Conservation (phyloP, 257 asterid genomes). For the Cinchona pubescens region DNA sequence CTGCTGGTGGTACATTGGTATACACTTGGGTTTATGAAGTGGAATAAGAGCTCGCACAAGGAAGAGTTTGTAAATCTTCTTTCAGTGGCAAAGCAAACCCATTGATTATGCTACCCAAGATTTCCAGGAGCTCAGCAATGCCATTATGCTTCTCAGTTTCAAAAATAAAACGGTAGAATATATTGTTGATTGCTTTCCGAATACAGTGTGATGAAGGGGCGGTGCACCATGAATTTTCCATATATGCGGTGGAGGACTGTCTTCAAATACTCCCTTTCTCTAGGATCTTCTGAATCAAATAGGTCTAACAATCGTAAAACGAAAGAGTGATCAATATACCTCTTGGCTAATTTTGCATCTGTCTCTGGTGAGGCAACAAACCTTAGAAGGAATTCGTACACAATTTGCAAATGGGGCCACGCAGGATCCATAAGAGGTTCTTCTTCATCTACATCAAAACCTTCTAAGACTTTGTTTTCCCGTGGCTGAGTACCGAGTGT, state of each 20-base stretch:
- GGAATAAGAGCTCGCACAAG: slow-evolving; percentile 88
- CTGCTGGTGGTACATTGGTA: slow-evolving; percentile 47
- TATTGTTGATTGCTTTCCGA: slow-evolving; percentile 76
- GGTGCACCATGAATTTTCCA: slow-evolving; percentile 98
- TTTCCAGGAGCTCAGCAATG: slow-evolving; percentile 81
- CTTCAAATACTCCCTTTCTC: slow-evolving; percentile 90
- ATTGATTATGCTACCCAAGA: slow-evolving; percentile 89
- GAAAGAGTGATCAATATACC: slow-evolving; percentile 80
- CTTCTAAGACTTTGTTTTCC: slow-evolving; percentile 63
- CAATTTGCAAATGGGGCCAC: slow-evolving; percentile 91
- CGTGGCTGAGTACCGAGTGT: slow-evolving; percentile 58
- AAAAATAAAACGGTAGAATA: slow-evolving; percentile 72
- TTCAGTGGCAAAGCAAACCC: slow-evolving; percentile 86
- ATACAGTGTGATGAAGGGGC: slow-evolving; percentile 81
- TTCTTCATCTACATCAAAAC: slow-evolving; percentile 82
- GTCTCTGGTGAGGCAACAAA: slow-evolving; percentile 86
- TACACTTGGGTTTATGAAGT: slow-evolving; percentile 56
- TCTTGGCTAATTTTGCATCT: slow-evolving; percentile 84
- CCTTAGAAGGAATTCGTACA: slow-evolving; percentile 75
- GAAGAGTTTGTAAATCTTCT: slow-evolving; percentile 89
- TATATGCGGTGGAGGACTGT: slow-evolving; percentile 82
- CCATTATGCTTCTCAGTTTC: slow-evolving; percentile 93
- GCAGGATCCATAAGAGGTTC: slow-evolving; percentile 86
- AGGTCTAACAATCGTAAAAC: slow-evolving; percentile 70
- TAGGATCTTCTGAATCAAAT: slow-evolving; percentile 92